These are phyloP conservation scores for Logfia minima DNA, from an alignment of 129 eudicot genomes.

Conservation along the genomic window DNA sequence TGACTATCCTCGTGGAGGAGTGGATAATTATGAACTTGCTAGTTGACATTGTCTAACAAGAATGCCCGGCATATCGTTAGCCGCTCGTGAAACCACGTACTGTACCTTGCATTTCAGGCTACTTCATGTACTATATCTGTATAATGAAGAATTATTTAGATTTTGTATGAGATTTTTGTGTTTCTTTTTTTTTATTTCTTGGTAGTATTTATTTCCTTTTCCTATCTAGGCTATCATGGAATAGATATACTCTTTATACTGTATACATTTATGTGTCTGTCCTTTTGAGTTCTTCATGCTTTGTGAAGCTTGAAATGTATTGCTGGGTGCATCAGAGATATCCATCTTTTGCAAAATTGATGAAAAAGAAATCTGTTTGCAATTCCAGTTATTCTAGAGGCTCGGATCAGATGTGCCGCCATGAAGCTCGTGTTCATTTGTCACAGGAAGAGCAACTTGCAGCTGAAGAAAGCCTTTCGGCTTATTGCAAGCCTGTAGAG, in stretches of 20 bases:
- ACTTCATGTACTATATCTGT: slow-evolving; percentile 9
- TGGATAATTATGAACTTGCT: slow-evolving; percentile 39
- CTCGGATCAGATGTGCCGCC: slow-evolving; percentile 82
- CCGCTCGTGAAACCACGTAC: slow-evolving; percentile 84
- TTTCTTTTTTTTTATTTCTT: slow-evolving; percentile 19
- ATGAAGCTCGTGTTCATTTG: slow-evolving; percentile 65
- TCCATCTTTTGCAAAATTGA: slow-evolving; percentile 37
- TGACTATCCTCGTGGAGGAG: slow-evolving; percentile 23
- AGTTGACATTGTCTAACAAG: slow-evolving; percentile 45
- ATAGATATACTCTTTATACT: slow-evolving; percentile 21
- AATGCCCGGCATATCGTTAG: slow-evolving; percentile 96
- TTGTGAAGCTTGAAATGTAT: slow-evolving; percentile 25
- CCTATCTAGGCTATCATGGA: slow-evolving; percentile 19
- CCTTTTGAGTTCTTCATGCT: slow-evolving; percentile 32
- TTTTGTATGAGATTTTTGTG: slow-evolving; percentile 26
- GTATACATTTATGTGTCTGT: slow-evolving; percentile 25
- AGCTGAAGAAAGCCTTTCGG: slow-evolving; percentile 92
- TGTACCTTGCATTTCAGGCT: slow-evolving; percentile 33
- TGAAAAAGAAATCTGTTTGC: slow-evolving; percentile 55
- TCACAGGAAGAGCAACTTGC: slow-evolving; percentile 81
- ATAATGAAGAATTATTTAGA: slow-evolving; percentile 21
- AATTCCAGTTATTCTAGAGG: slow-evolving; percentile 77
- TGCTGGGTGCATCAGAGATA: slow-evolving; percentile 29
- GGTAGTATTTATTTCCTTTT: slow-evolving; percentile 20
- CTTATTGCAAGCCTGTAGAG: slow-evolving; percentile 96